Evolutionary conservation across 192 early-diverging fungal genomes (phyloP).

Genomic region (Chytriomyces confervae): DNA sequence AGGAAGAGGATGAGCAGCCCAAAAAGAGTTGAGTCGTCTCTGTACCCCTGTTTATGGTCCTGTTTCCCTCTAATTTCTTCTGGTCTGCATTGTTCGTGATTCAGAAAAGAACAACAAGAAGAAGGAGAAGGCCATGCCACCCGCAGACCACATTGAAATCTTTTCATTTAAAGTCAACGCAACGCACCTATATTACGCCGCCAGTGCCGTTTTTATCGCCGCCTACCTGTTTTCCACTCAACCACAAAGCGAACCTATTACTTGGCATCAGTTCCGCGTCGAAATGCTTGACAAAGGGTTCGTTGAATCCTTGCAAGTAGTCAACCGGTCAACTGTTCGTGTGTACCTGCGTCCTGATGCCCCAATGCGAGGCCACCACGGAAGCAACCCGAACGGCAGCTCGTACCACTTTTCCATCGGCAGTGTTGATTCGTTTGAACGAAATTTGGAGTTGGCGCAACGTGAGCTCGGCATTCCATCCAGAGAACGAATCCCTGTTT

Average conservation of each 20-base stretch:
- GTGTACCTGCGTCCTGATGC: constrained; percentile 79
- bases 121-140: not conserved
- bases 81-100: not conserved
- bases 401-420: constrained; percentile 89
- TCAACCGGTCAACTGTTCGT: constrained; percentile 84
- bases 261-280: constrained; percentile 91
- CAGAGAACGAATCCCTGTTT: constrained; percentile 88
- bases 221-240: constrained; percentile 27
- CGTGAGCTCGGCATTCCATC: constrained; percentile 89
- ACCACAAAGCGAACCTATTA: constrained; percentile 65
- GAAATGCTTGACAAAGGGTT: constrained; percentile 86
- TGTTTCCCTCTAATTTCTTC: not conserved
- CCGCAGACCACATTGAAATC: constrained; percentile 25
- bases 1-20: constrained; percentile 21
- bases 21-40: not conserved
- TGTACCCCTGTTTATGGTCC: not conserved
- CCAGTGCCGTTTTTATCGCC: not conserved
- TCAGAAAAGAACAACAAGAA: constrained; percentile 3
- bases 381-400: constrained; percentile 26
- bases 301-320: constrained; percentile 87
- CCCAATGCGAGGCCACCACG: constrained; percentile 22
- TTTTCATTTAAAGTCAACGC: constrained; percentile 27
- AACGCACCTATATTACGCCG: constrained; percentile 19
- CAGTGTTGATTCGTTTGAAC: constrained; percentile 93
- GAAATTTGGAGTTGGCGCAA: constrained; percentile 87